Base-by-base conservation (phyloP, 768 basidiomycete genomes). In the Lactarius psammicola region DNA sequence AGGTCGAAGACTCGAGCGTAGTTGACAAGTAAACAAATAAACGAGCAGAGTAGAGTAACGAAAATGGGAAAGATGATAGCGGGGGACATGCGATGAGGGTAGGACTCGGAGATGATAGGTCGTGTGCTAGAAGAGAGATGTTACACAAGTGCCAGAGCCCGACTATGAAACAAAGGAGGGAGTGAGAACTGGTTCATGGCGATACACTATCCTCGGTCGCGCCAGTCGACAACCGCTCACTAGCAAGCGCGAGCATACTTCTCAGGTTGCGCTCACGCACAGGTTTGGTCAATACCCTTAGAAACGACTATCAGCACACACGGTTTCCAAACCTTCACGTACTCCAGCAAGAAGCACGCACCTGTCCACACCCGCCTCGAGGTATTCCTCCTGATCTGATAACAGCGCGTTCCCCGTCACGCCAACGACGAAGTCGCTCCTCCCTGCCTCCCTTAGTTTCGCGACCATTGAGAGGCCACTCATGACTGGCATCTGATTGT, bases 401-500 rank as follows among this genome's bases (percentile, higher is more conserved):
- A 72, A 57, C 57, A 76, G 75, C 49, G 82, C 83, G 69, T 84
- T 84, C 1, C 80, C 75, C 60, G 89, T 91, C 49, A 91, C 87
- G 38, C 89, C 90, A 20, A 93, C 88, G n/a, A 94, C 84, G 71
- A 94, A 89, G 71, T 94, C 91, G 23, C 74, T 77, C 67, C 91
- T 80, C 9, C 86, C 87, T 73, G 86, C 74, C 64, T 82, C 80
- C 65, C 92, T 79, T 44, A 95, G 77, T 73, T 83, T 86, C 62
- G 81, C 74, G 13, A 92, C 85, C 23, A 84, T 82, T 64, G 86
- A 84, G 54, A 92, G 72, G 18, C 94, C 94, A 67, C 87, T 87
- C 80, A 92, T 80, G 23, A 91, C 78, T 10, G 88, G 89, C 90
- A 94, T 94, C 76, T 93, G 91, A 74, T 95, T 94, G 67, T 85